Percentiles rank a stretch among this genome's conserved stretches.
These are phyloP conservation scores for Jackrogersella multiformis DNA, from an alignment of 495 filamentous ascomycete species.

Conservation along the genomic window DNA sequence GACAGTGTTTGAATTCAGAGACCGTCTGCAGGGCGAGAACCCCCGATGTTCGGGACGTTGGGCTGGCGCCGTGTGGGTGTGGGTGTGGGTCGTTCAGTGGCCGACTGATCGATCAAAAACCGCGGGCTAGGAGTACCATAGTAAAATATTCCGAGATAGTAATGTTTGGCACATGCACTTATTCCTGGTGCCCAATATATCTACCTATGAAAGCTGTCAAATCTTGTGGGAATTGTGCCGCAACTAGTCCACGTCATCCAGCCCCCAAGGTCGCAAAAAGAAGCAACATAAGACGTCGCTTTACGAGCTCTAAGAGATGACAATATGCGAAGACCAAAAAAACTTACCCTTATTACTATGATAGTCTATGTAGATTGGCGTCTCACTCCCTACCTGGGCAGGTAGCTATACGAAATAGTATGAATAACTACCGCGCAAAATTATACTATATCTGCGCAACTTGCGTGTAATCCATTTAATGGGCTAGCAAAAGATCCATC, in stretches of 20 bases:
- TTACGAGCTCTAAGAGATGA: constrained; percentile 24
- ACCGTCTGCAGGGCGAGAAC: constrained; percentile 15
- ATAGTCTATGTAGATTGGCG: constrained; percentile 4
- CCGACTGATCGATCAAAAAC: constrained; percentile 23
- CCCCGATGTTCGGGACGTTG: constrained; percentile 4
- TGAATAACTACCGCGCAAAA: constrained; percentile 4
- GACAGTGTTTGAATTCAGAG: constrained; percentile 39
- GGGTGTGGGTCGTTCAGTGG: constrained; percentile 23
- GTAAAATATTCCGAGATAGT: constrained; percentile 2
- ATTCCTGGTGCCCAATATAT: constrained; percentile 14
- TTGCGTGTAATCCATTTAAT: constrained; percentile 10
- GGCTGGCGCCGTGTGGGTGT: constrained; percentile 16
- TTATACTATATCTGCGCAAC: constrained; percentile 19
- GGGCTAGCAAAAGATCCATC: neutral
- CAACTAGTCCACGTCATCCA: constrained; percentile 41
- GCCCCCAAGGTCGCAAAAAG: constrained; percentile 32
- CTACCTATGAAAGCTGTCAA: constrained; percentile 25
- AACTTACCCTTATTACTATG: neutral
- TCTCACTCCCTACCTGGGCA: neutral
- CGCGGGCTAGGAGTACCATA: constrained; percentile 7
- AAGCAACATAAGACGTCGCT: constrained; percentile 29
- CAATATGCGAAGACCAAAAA: neutral
- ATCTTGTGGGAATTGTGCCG: constrained; percentile 15
- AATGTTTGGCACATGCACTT: constrained; percentile 2
- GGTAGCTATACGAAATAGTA: neutral